phyloP scores from a whole-genome alignment of 176 grass and related monocot genomes.

The Phyllostachys edulis region DNA sequence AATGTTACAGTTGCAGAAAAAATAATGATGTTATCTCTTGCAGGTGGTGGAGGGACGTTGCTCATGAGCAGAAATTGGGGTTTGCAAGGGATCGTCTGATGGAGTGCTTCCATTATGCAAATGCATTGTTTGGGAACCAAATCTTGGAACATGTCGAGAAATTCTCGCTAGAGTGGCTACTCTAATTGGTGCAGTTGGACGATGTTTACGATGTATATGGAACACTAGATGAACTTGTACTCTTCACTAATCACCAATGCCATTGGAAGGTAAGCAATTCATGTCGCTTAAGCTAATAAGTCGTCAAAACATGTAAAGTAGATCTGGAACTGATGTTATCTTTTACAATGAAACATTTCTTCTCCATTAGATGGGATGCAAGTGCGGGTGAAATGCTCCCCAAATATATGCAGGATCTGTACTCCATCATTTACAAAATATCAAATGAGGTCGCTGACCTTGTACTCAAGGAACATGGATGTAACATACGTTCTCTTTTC shows the following conservation, averaged over 20 bases:
- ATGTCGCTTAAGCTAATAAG: not conserved
- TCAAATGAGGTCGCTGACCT: constrained; percentile 31
- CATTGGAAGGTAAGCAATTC: constrained; percentile 40
- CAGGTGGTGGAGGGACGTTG: constrained; percentile 42
- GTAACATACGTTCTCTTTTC: not conserved
- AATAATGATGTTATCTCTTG: not conserved
- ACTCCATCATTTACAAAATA: constrained; percentile 3
- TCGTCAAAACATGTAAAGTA: too few species aligned
- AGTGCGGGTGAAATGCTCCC: constrained; percentile 30
- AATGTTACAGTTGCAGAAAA: not conserved
- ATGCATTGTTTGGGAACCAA: constrained; percentile 17
- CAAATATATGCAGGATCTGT: constrained; percentile 44
- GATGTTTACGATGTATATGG: constrained; percentile 70
- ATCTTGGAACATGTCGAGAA: constrained; percentile 1
- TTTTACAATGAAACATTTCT: not conserved
- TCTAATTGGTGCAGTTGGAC: constrained; percentile 43
- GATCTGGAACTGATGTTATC: not conserved
- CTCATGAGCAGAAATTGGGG: not conserved
- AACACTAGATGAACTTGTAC: constrained; percentile 40
- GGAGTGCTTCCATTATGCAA: constrained; percentile 39
- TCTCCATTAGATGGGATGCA: constrained; percentile 38
- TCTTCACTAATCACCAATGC: constrained; percentile 52
- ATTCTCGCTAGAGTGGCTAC: constrained; percentile 16
- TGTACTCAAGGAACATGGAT: constrained; percentile 12
- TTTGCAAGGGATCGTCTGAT: constrained; percentile 37